phyloP scores from a whole-genome alignment of 2,329 filamentous ascomycete species.

The Alternaria brassicicola region DNA sequence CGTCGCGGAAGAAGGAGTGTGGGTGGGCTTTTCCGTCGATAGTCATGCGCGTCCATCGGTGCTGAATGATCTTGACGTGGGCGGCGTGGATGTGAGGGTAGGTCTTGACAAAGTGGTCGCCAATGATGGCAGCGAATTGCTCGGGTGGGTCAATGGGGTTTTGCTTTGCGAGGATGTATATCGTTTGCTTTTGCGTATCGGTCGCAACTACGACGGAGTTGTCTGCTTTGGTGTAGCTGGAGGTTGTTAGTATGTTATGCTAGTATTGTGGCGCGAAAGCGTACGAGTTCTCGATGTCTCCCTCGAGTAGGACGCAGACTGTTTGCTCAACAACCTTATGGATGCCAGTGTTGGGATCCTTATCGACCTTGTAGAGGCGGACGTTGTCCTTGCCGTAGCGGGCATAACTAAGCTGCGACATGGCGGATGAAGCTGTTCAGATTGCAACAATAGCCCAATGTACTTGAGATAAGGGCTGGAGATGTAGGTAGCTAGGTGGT shows the following conservation, averaged over 20 bases:
- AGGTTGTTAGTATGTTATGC: constrained; percentile 20
- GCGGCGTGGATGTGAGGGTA: constrained; percentile 89
- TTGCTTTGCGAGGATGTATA: constrained; percentile 91
- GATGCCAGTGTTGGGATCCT: constrained; percentile 73
- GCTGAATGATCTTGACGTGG: constrained; percentile 79
- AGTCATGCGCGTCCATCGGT: constrained; percentile 89
- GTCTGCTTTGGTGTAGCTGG: constrained; percentile 88
- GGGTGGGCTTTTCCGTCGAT: constrained; percentile 90
- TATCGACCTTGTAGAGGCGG: constrained; percentile 93
- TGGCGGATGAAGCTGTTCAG: constrained; percentile 30
- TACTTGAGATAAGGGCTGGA: not conserved
- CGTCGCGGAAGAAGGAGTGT: constrained; percentile 91
- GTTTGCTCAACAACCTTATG: constrained; percentile 96
- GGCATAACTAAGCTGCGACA: constrained; percentile 61
- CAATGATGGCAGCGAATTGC: constrained; percentile 84
- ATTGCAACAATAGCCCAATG: not conserved
- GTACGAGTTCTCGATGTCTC: constrained; percentile 83
- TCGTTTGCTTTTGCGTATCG: constrained; percentile 94
- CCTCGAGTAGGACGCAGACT: constrained; percentile 89
- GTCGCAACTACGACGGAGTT: constrained; percentile 96
- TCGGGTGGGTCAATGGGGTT: constrained; percentile 91
- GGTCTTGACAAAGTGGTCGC: constrained; percentile 83
- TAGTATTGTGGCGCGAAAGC: constrained; percentile 33
- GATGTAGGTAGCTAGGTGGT: constrained; percentile 1
- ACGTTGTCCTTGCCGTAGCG: constrained; percentile 97